Evolutionary conservation across 768 basidiomycete species (phyloP).

Genomic region (Porphyrellus cyaneotinctus): DNA sequence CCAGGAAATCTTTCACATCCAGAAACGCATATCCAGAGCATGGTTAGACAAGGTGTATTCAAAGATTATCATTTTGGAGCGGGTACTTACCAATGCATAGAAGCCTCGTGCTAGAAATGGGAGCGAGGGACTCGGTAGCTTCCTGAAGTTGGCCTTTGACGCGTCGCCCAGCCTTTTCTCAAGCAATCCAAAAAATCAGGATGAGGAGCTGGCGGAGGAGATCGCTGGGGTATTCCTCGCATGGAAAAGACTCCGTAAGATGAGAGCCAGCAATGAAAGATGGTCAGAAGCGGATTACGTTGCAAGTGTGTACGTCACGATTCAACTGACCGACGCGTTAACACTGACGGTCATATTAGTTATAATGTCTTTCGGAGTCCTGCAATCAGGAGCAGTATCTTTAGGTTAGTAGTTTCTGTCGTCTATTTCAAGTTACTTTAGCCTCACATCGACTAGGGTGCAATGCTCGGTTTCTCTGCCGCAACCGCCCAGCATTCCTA

Average conservation of each 20-base stretch:
- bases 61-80: not conserved
- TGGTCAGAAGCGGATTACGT: conserved; percentile 54
- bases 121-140: conserved; percentile 16
- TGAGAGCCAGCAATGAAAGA: conserved; percentile 44
- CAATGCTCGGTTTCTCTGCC: conserved; percentile 49
- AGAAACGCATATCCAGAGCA: conserved; percentile 33
- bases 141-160: conserved; percentile 31
- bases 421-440: not conserved
- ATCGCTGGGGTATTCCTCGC: conserved; percentile 40
- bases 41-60: conserved; percentile 42
- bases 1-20: conserved; percentile 37
- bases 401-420: conserved; percentile 34
- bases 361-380: conserved; percentile 49
- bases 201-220: conserved; percentile 33
- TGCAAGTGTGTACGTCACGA: conserved; percentile 45
- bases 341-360: conserved; percentile 21
- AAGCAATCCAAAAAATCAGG: conserved; percentile 14
- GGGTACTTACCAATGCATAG: conserved; percentile 3
- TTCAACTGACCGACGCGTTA: not conserved
- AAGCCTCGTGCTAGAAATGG: conserved; percentile 3
- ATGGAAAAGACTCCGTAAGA: conserved; percentile 42
- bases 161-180: conserved; percentile 41
- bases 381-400: conserved; percentile 39
- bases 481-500: conserved; percentile 34
- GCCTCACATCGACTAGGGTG: conserved; percentile 32